These are phyloP conservation scores for Cryptococcus neoformans DNA, from an alignment of 1,284 basidiomycete genomes.

Conservation along the genomic window DNA sequence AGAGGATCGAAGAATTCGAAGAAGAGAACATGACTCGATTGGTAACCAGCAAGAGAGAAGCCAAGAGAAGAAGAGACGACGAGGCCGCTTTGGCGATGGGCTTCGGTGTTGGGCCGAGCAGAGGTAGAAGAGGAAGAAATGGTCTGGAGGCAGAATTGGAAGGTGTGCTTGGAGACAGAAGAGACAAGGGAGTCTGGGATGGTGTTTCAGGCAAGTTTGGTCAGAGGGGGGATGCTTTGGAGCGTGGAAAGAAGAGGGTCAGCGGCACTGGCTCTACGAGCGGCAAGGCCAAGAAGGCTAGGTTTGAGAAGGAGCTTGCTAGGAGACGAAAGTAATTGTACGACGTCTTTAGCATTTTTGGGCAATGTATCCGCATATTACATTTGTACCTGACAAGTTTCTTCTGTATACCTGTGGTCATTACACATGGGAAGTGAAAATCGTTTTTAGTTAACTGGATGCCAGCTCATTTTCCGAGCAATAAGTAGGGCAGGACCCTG, in stretches of 20 bases:
- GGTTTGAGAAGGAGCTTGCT: conserved; percentile 66
- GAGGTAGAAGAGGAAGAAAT: conserved; percentile 60
- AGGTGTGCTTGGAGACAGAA: conserved; percentile 66
- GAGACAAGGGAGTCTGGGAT: conserved; percentile 49
- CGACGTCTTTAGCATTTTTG: not conserved
- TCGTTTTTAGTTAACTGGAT: too few species aligned
- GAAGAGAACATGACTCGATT: conserved; percentile 94
- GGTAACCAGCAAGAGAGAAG: conserved; percentile 88
- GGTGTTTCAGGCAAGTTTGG: conserved; percentile 57
- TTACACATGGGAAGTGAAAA: too few species aligned
- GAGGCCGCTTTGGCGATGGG: conserved; percentile 93
- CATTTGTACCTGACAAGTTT: not conserved
- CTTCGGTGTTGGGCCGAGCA: conserved; percentile 43
- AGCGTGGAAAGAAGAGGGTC: conserved; percentile 39
- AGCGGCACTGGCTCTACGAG: conserved; percentile 49
- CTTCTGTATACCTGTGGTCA: too few species aligned
- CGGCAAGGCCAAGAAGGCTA: conserved; percentile 61
- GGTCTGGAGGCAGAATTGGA: conserved; percentile 80
- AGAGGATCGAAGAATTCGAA: conserved; percentile 85
- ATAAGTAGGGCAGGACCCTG: too few species aligned
- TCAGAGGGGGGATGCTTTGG: conserved; percentile 34
- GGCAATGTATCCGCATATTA: not conserved
- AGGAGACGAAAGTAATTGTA: conserved; percentile 4
- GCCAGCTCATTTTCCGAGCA: too few species aligned
- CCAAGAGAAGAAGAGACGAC: conserved; percentile 70